A percentile compares a stretch with the other conserved stretches of the same genome.
Evolutionary conservation across 169 alveolate genomes (phyloP).

Genomic region (Cryptosporidium bovis): DNA sequence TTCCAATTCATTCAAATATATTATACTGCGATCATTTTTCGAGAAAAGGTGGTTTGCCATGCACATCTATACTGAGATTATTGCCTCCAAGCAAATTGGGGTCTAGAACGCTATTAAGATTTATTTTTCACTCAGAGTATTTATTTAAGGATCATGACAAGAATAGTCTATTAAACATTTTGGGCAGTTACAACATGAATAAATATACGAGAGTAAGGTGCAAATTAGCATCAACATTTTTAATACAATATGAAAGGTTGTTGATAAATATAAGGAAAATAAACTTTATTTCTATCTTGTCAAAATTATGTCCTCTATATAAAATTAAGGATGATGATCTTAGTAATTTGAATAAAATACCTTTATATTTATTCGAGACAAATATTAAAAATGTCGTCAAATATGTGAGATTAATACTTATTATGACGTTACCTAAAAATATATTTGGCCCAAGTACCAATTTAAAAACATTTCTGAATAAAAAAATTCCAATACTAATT

Average conservation of each 20-base stretch:
- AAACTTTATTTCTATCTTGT: background rate
- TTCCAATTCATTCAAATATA: conserved; percentile 14
- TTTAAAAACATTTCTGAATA: conserved; percentile 28
- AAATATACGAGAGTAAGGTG: conserved; percentile 41
- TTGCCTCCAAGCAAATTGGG: conserved; percentile 57
- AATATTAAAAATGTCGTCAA: conserved; percentile 11
- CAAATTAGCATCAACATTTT: conserved; percentile 12
- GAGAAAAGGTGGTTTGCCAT: conserved; percentile 61
- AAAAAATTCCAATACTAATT: conserved; percentile 36
- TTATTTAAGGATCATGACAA: conserved; percentile 38
- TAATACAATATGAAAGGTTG: conserved; percentile 19
- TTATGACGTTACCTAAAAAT: conserved; percentile 17
- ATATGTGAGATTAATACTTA: conserved; percentile 27
- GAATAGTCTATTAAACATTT: conserved; percentile 7
- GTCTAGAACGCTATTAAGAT: conserved; percentile 55
- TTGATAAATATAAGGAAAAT: conserved; percentile 25
- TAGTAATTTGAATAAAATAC: conserved; percentile 15
- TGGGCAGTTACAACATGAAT: conserved; percentile 39
- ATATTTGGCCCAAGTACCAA: conserved; percentile 41
- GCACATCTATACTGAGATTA: conserved; percentile 34
- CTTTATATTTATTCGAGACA: conserved; percentile 33
- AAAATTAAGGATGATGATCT: conserved; percentile 16
- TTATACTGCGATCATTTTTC: conserved; percentile 57
- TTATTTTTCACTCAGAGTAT: conserved; percentile 29
- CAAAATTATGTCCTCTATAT: conserved; percentile 29